These are phyloP conservation scores for Septoria linicola DNA, from an alignment of 2,329 filamentous ascomycete genomes.

Conservation along the genomic window DNA sequence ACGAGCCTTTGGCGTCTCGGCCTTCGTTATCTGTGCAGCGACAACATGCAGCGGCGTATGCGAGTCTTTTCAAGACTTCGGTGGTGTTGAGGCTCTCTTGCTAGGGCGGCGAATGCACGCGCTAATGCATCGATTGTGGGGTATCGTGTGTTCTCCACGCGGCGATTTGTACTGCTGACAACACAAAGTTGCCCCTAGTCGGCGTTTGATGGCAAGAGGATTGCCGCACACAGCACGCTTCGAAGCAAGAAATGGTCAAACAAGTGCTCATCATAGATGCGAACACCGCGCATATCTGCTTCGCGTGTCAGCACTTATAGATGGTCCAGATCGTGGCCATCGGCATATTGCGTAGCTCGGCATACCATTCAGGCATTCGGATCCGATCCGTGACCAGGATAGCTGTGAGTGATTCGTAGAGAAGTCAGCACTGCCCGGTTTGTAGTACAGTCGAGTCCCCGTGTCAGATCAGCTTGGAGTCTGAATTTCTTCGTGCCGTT, in stretches of 20 bases:
- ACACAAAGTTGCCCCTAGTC: neutral
- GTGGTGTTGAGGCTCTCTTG: neutral
- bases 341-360: slow-evolving; percentile 1
- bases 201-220: neutral
- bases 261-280: too few relatives aligned
- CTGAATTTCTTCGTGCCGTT: slow-evolving; percentile 21
- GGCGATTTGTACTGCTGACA: slow-evolving; percentile 3
- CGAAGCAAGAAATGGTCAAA: neutral
- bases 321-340: slow-evolving; percentile 1
- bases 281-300: slow-evolving; percentile 2
- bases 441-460: neutral
- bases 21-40: too few relatives aligned
- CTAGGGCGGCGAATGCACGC: neutral
- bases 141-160: slow-evolving; percentile 10
- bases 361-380: neutral
- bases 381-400: neutral
- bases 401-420: slow-evolving; percentile 1
- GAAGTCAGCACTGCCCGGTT: neutral
- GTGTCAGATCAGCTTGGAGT: slow-evolving; percentile 15
- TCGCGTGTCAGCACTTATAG: neutral
- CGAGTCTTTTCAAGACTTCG: neutral
- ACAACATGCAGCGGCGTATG: neutral
- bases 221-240: neutral
- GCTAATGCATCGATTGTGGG: slow-evolving; percentile 9
- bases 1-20: neutral